These are phyloP conservation scores for Setomelanomma holmii DNA, from an alignment of 2,329 filamentous ascomycete genomes.

Conservation along the genomic window DNA sequence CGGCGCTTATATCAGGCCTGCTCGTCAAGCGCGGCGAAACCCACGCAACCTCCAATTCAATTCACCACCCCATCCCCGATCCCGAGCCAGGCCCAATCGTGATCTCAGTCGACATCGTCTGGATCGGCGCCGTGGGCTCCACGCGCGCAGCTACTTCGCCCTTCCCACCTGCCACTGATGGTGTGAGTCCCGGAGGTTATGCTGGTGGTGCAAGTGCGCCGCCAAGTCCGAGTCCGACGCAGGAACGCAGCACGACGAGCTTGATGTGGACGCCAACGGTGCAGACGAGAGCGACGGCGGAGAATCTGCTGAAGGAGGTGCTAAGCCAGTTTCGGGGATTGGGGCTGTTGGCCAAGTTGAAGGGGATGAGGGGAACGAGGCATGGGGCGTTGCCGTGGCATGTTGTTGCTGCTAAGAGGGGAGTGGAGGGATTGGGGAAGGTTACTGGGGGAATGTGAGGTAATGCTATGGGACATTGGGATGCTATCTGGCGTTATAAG, in stretches of 20 bases:
- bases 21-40: slow-evolving; percentile 51
- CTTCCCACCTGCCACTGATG: slow-evolving; percentile 39
- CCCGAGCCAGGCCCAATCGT: slow-evolving; percentile 40
- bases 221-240: slow-evolving; percentile 12
- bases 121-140: slow-evolving; percentile 52
- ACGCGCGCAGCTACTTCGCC: slow-evolving; percentile 39
- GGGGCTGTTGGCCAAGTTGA: slow-evolving; percentile 71
- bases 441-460: slow-evolving; percentile 8
- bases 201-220: too few species aligned
- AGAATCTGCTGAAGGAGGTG: slow-evolving; percentile 73
- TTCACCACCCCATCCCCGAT: slow-evolving; percentile 26
- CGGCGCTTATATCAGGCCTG: slow-evolving; percentile 52
- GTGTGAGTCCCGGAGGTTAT: slow-evolving; percentile 29
- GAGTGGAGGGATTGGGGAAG: slow-evolving; percentile 64
- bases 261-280: slow-evolving; percentile 44
- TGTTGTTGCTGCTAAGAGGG: slow-evolving; percentile 74
- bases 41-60: slow-evolving; percentile 15
- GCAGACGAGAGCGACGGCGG: slow-evolving; percentile 51
- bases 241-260: slow-evolving; percentile 30
- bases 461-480: neutral
- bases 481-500: neutral
- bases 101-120: slow-evolving; percentile 54
- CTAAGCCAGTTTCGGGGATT: slow-evolving; percentile 72
- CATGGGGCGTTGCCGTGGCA: slow-evolving; percentile 77
- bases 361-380: slow-evolving; percentile 64